phyloP scores from a whole-genome alignment of 176 grass and related monocot species.

The bread wheat (Triticum aestivum) region IWGSC_CS_RefSeq_v2.1 NC_057802.1:205270362-205270861 shows the following conservation, averaged over 20 bases:
- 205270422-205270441: no score
- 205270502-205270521: not conserved
- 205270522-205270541: slow-evolving; percentile 38
- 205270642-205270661: not conserved
- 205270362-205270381: no score
- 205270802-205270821: not conserved
- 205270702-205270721: not conserved
- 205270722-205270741: slow-evolving; percentile 32
- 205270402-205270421: no score
- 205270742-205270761: slow-evolving; percentile 47
- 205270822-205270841: not conserved
- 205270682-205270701: not conserved
- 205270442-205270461: not conserved
- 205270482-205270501: not conserved
- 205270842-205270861: not conserved
- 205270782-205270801: not conserved
- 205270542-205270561: slow-evolving; percentile 59
- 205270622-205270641: slow-evolving; percentile 19
- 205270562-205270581: slow-evolving; percentile 25
- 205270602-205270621: not conserved
- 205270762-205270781: slow-evolving; percentile 60
- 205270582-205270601: slow-evolving; percentile 27
- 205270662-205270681: not conserved
- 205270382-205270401: no score
- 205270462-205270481: not conserved